These are phyloP conservation scores for Pascua guehoae DNA, from an alignment of 1,284 basidiomycete species.

Conservation along the genomic window DNA sequence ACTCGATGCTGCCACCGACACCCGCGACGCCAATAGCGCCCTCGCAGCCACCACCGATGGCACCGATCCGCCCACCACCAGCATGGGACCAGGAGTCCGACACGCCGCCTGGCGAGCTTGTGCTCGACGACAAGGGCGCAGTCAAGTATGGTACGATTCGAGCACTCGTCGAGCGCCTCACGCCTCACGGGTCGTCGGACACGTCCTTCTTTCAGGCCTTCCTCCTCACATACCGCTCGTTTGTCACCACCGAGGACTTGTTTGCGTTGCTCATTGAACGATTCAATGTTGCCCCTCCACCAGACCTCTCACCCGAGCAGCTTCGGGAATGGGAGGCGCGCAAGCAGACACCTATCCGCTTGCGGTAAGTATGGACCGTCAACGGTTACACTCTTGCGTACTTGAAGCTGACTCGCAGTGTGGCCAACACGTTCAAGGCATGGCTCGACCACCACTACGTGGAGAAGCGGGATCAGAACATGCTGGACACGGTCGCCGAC, in stretches of 20 bases:
- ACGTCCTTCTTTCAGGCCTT: conserved; percentile 82
- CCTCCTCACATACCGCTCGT: conserved; percentile 95
- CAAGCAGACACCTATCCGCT: conserved; percentile 85
- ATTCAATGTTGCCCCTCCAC: conserved; percentile 75
- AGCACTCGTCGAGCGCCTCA: conserved; percentile 82
- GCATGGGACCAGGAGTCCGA: conserved; percentile 84
- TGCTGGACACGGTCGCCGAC: conserved; percentile 71
- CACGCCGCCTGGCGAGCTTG: conserved; percentile 73
- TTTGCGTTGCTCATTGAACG: conserved; percentile 81
- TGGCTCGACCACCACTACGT: conserved; percentile 77
- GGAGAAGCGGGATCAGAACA: conserved; percentile 73
- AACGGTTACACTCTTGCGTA: no score
- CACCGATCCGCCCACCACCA: conserved; percentile 47
- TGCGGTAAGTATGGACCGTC: conserved; percentile 60
- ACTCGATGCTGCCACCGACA: background rate
- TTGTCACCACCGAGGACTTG: conserved; percentile 79
- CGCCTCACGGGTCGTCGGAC: conserved; percentile 71
- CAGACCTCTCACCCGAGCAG: conserved; percentile 63
- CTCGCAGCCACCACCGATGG: conserved; percentile 7
- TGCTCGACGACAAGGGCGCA: conserved; percentile 75
- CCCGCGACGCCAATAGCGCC: conserved; percentile 3
- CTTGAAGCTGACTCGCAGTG: conserved; percentile 51
- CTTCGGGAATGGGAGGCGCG: conserved; percentile 75
- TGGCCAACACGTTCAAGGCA: conserved; percentile 75
- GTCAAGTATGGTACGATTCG: conserved; percentile 83